A percentile compares a stretch with the other conserved stretches of the same genome.
These are phyloP conservation scores for Suhomyces coccinellae DNA, from an alignment of 1,139 yeast genomes.

Conservation along the genomic window DNA sequence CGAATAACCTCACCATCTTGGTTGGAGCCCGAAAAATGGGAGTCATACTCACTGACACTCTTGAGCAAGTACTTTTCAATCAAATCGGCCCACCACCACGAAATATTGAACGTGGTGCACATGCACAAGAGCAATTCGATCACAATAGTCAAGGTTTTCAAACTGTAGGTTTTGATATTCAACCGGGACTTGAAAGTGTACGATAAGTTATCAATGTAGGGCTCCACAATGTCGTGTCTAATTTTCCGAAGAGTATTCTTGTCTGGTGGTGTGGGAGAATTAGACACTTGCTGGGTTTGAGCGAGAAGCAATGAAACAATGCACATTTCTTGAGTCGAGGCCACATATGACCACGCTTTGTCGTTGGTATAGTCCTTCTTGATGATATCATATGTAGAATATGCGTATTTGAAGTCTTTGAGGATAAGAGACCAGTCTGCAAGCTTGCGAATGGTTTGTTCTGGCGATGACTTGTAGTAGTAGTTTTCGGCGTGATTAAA, in stretches of 20 bases:
- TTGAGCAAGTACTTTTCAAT: constrained; percentile 47
- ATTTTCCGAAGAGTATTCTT: constrained; percentile 58
- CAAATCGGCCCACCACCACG: constrained; percentile 52
- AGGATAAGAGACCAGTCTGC: constrained; percentile 94
- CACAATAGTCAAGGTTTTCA: constrained; percentile 46
- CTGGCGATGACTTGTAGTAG: constrained; percentile 64
- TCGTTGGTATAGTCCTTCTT: constrained; percentile 77
- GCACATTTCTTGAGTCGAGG: constrained; percentile 86
- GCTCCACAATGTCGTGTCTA: constrained; percentile 62
- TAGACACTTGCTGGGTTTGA: constrained; percentile 41
- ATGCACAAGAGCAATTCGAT: constrained; percentile 57
- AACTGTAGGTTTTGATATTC: constrained; percentile 59
- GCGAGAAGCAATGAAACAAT: constrained; percentile 73
- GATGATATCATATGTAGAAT: constrained; percentile 77
- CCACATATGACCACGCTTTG: constrained; percentile 81
- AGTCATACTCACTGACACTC: constrained; percentile 40
- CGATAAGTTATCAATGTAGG: constrained; percentile 62
- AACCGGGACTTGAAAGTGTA: constrained; percentile 58
- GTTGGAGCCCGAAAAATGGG: constrained; percentile 34
- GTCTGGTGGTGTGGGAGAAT: constrained; percentile 31
- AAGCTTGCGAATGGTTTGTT: constrained; percentile 72
- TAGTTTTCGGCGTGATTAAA: constrained; percentile 50
- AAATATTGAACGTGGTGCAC: constrained; percentile 36
- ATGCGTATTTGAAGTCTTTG: constrained; percentile 84
- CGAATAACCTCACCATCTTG: constrained; percentile 42